Conservation (phyloP, 202 grass and related monocot species). For the Carex sylvatica region DNA sequence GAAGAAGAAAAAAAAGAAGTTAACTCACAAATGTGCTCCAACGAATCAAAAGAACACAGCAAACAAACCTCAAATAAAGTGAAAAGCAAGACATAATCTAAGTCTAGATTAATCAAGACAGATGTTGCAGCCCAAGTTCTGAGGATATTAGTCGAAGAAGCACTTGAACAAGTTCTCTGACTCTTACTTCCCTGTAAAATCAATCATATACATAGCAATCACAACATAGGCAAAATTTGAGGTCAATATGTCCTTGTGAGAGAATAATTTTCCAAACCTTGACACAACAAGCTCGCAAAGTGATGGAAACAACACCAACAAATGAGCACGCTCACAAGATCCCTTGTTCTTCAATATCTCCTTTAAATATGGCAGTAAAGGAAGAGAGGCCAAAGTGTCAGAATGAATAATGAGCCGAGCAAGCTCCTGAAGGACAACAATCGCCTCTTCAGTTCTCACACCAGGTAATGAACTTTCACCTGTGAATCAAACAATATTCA, state of each 20-base stretch:
- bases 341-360: constrained; percentile 46
- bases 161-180: constrained; percentile 86
- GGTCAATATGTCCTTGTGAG: neutral
- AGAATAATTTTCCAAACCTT: constrained; percentile 47
- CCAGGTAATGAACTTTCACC: constrained; percentile 74
- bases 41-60: neutral
- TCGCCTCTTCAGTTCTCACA: constrained; percentile 73
- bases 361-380: constrained; percentile 61
- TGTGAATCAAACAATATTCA: constrained; percentile 37
- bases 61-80: constrained; percentile 13
- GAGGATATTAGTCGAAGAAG: constrained; percentile 71
- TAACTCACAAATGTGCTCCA: neutral
- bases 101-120: constrained; percentile 43
- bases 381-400: constrained; percentile 54
- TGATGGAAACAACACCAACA: constrained; percentile 79
- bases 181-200: constrained; percentile 67
- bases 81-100: neutral
- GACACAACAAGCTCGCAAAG: constrained; percentile 91
- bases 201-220: neutral
- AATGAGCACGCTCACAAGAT: constrained; percentile 53
- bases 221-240: neutral
- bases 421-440: constrained; percentile 91
- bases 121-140: constrained; percentile 60
- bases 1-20: neutral
- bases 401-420: constrained; percentile 72